These are phyloP conservation scores for Uronychia setigera DNA, from an alignment of 73 alveolate genomes.

Conservation along the genomic window DNA sequence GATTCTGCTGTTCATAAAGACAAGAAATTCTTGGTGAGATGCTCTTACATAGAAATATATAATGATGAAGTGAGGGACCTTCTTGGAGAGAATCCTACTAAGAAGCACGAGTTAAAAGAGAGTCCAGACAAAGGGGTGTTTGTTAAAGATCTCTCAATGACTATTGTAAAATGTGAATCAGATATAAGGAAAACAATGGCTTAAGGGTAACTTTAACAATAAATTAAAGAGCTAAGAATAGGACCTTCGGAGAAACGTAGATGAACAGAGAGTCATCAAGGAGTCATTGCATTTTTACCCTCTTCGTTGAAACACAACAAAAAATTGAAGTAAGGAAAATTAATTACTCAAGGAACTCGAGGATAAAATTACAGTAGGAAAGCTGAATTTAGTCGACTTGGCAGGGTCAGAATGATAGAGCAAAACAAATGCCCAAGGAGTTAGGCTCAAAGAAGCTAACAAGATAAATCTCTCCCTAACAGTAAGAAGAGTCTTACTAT, in stretches of 20 bases:
- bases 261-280: conserved; percentile 82
- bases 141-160: conserved; percentile 63
- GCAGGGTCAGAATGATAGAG: conserved; percentile 93
- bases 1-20: conserved; percentile 40
- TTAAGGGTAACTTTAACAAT: conserved; percentile 33
- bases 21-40: conserved; percentile 84
- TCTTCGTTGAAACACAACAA: conserved; percentile 66
- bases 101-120: conserved; percentile 79
- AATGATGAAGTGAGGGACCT: conserved; percentile 96
- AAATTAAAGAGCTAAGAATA: conserved; percentile 60
- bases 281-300: conserved; percentile 80
- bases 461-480: conserved; percentile 91
- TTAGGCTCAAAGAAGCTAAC: conserved; percentile 77
- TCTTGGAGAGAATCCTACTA: conserved; percentile 57
- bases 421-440: conserved; percentile 78
- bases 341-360: conserved; percentile 16
- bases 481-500: conserved; percentile 72
- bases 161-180: conserved; percentile 55
- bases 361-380: conserved; percentile 57
- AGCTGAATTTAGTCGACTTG: conserved; percentile 80
- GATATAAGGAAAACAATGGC: conserved; percentile 65
- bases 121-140: conserved; percentile 72
- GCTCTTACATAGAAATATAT: conserved; percentile 94
- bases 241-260: conserved; percentile 70
- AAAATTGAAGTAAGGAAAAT: background rate